Percentiles rank a stretch among this genome's conserved stretches.
phyloP scores from a whole-genome alignment of 176 grass and related monocot genomes.

The Olyra latifolia region DNA sequence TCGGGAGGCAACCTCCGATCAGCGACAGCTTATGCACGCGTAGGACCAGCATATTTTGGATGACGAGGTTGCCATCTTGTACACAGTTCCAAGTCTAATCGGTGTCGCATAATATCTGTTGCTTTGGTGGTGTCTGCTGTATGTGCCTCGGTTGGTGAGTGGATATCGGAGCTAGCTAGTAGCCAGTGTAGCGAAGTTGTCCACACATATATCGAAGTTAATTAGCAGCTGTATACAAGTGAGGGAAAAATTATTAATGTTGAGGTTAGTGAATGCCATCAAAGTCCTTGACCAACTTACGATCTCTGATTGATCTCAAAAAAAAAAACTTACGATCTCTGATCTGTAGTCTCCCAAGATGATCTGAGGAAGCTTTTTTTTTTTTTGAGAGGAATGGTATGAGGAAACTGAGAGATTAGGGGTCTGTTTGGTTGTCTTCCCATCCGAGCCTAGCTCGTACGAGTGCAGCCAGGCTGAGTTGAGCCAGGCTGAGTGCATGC shows the following conservation, averaged over 20 bases:
- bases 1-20: no score
- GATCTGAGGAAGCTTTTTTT: not conserved
- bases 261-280: not conserved
- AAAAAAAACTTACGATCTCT: no score
- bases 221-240: not conserved
- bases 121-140: not conserved
- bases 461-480: no score
- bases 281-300: not conserved
- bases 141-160: no score
- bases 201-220: not conserved
- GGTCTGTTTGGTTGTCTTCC: no score
- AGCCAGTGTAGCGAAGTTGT: not conserved
- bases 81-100: not conserved
- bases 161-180: no score
- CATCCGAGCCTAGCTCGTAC: no score
- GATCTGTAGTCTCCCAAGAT: not conserved
- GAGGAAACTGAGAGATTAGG: not conserved
- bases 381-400: no score
- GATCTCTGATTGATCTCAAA: no score
- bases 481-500: no score
- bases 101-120: not conserved
- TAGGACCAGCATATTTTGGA: not conserved
- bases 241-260: not conserved
- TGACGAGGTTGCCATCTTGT: not conserved
- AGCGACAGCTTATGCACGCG: not conserved